Evolutionary conservation across 1,139 yeast genomes (phyloP), one percentile per base, ranked within the genome.

Genomic region (Suhomyces bokatorum): DNA sequence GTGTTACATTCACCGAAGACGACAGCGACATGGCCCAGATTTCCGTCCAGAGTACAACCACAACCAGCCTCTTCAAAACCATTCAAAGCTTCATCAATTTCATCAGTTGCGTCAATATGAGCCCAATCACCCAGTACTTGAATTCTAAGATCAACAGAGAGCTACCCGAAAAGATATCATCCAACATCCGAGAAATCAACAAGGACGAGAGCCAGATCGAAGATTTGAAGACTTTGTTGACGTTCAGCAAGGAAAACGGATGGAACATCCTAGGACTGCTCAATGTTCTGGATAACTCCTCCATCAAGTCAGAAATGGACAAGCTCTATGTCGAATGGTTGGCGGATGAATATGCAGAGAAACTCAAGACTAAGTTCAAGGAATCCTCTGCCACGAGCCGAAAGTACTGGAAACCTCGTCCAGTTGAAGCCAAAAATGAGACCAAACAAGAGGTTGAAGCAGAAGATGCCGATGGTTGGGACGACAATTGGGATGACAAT

Each of bases 271-370:
- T 66, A 14, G 47, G 58, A 12, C 56, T 48, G 20, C 42, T 59
- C 12, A 60, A 62, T 27, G 51, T 53, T 9, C 42, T 57, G 32
- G 40, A 26, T 29, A 39, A 51, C 7, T 42, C 46, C 12, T 47
- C 51, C 8, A 48, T 63, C 20, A 50, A 56, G 29, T 63, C 59
- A 11, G 59, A 51, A 22, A 60, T 71, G 45, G 56, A 64, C 35
- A 52, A 51, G 12, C 55, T 70, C 33, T 62, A 68, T 46, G 45
- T 54, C 32, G 64, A 69, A 40, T 68, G 74, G 70, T 42, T 64
- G 9, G 46, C 60, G 14, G 68, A 67, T 30, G 42, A 41, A 13
- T 51, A 40, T 41, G 45, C 54, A 16, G 49, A 48, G 10, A 32
- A 37, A 13, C 43, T 53, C 15, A 46, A 69, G 45, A 40, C 41